Evolutionary conservation across 306 rosid genomes (phyloP), one percentile per base, ranked within the genome.

Genomic region (Dicorynia guianensis): DNA sequence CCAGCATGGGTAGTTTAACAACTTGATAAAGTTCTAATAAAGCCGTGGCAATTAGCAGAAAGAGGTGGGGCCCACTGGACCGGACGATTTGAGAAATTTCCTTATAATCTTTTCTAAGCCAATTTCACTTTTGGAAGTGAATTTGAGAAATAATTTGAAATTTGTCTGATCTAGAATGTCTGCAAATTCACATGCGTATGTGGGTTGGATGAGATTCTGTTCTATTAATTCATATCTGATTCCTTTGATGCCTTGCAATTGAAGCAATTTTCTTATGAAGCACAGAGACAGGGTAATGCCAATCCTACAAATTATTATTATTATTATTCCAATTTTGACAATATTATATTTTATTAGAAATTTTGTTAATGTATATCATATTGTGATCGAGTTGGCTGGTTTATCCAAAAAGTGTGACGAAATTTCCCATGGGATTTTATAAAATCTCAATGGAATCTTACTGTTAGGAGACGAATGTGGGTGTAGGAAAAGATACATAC

Each of bases 131-230:
- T 53, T 18, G 13, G 11, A 25, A n/a, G 42, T 11, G 33, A 50
- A 35, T 74, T 62, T 69, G 39, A 54, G 18, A 14, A 25, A 47
- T 6, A 71, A 71, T 46, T 57, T 57, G 59, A 46, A 46, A 46
- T 46, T 2, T 11, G n/a, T 46, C 5, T 46, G 52, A 46, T 11
- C 11, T 8, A 1, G n/a, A 34, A 19, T 53, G 13, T 3, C 53
- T 42, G 18, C 14, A 33, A 12, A 46, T 54, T 44, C 46, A 30
- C 4, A 40, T 11, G 39, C 38, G 20, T 43, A 11, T 44, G 57
- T 44, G 47, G 38, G 57, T 42, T 4, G 1, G 13, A 53, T 38
- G 49, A 52, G 39, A 53, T 53, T 38, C 30, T 25, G 30, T 25
- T 25, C 30, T 25, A 25, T 52, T 11, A 19, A 67, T 12, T 20